Evolutionary conservation across 441 rosid species (phyloP).

Genomic region (Populus trichocarpa): DNA sequence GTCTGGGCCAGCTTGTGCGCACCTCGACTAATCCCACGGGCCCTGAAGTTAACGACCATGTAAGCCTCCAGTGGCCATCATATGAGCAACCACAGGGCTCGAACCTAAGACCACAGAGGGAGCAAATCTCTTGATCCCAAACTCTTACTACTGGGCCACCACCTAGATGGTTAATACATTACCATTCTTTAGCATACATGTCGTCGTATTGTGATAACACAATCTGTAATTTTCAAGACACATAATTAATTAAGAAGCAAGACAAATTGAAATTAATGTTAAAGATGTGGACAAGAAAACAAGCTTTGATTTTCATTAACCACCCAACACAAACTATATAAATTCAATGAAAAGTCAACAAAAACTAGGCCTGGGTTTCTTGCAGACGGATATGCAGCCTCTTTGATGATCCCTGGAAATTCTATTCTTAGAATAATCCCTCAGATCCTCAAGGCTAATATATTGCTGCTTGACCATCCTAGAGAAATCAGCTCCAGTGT

Average conservation of each 20-base stretch:
- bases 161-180: no score
- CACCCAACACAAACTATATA: not conserved
- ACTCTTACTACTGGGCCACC: no score
- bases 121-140: no score
- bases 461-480: conserved; percentile 93
- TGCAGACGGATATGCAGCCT: conserved; percentile 69
- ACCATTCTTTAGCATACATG: no score
- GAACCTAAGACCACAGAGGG: no score
- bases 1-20: no score
- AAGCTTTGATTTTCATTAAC: no score
- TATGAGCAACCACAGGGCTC: no score
- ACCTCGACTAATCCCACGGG: no score
- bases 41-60: no score
- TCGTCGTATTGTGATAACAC: not conserved
- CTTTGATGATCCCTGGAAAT: conserved; percentile 61
- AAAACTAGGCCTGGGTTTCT: conserved; percentile 69
- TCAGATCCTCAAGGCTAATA: conserved; percentile 74
- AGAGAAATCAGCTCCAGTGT: conserved; percentile 59
- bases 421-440: conserved; percentile 78
- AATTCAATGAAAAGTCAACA: conserved; percentile 38
- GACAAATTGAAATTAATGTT: not conserved
- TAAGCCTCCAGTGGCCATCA: no score
- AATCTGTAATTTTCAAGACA: conserved; percentile 1
- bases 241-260: not conserved
- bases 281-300: not conserved